Base-by-base conservation (phyloP, 2,329 filamentous ascomycete species). In the Claviceps sp. region DNA sequence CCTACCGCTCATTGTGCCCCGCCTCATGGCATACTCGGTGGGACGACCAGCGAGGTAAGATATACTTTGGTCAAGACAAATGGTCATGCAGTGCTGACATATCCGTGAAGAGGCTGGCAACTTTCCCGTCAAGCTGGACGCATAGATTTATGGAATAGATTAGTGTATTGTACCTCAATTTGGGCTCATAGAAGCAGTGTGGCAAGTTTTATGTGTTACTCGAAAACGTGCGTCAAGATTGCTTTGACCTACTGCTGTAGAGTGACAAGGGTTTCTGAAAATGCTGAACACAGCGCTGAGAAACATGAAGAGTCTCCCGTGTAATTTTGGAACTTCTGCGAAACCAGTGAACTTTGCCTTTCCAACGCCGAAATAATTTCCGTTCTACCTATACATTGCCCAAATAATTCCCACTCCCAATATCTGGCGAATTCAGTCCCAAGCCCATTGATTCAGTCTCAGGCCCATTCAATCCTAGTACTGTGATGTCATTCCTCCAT, bases 1-100 rank as follows among this genome's bases (percentile, higher is more conserved):
- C 93, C 63, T 98, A 95, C 80, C 85, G 88, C 71, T 96, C 93
- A 61, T 83, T 98, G 60, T 98, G 94, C 85, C 93, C 94, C 63
- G 93, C 86, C 71, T 80, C 82, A 66, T 98, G 93, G 93, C 85
- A 86, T 68, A 74, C 84, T 72, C 82, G 93, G 74, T 98, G 93
- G 93, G 91, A 98, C 68, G 88, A 93, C 66, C 93, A 97, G 79
- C 86, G 93, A 73, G 88, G 88, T 94, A 77, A 68, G 85, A 74
- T 51, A 56, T 44, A 14, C 23, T 26, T 4, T 36, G 22, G 13
- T 13, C 16, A 45, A 46, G 5, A 22, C 48, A 44, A 54, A 42
- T 40, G 40, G 9, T 42, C 29, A 9, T 22, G 17, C 54, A 54
- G 56, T 5, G 40, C 65, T 64, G 59, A 66, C 47, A 20, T 26